Evolutionary conservation across 768 basidiomycete genomes (phyloP).

Genomic region (Panus rudis): DNA sequence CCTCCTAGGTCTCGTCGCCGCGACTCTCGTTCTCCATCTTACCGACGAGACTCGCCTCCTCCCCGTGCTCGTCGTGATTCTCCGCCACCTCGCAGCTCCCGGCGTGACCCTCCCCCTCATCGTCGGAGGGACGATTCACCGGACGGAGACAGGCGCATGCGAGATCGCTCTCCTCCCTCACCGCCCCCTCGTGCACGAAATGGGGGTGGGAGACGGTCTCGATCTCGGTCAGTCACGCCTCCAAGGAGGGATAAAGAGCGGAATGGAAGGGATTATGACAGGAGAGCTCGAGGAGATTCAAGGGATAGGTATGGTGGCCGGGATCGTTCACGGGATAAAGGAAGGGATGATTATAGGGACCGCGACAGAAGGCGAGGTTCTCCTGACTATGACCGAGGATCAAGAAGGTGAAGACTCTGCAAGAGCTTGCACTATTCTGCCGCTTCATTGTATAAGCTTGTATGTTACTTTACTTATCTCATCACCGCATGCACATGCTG

Average conservation of each 20-base stretch:
- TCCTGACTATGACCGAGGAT: background rate
- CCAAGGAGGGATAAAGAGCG: constrained; percentile 1
- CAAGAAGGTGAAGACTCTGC: background rate
- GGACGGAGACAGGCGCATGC: constrained; percentile 11
- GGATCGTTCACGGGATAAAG: too few species aligned
- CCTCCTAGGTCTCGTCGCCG: constrained; percentile 11
- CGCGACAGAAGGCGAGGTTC: background rate
- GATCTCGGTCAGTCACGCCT: constrained; percentile 8
- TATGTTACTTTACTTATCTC: too few species aligned
- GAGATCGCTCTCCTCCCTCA: constrained; percentile 14
- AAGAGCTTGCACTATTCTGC: too few species aligned
- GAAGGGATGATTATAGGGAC: constrained; percentile 5
- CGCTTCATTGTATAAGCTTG: too few species aligned
- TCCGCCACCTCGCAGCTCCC: constrained; percentile 5
- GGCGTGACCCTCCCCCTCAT: constrained; percentile 18
- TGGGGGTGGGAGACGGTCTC: constrained; percentile 8
- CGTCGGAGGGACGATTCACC: constrained; percentile 14
- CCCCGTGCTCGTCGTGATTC: constrained; percentile 5
- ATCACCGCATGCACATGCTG: too few species aligned
- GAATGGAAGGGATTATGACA: background rate
- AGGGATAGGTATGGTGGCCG: constrained; percentile 5
- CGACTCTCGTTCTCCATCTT: background rate
- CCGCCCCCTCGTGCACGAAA: constrained; percentile 14
- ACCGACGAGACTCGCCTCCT: constrained; percentile 2
- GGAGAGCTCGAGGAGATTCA: background rate